Percentiles rank a stretch among this genome's conserved stretches.
Conservation (phyloP, 78 protist species). For the Emiliania huxleyi region DNA sequence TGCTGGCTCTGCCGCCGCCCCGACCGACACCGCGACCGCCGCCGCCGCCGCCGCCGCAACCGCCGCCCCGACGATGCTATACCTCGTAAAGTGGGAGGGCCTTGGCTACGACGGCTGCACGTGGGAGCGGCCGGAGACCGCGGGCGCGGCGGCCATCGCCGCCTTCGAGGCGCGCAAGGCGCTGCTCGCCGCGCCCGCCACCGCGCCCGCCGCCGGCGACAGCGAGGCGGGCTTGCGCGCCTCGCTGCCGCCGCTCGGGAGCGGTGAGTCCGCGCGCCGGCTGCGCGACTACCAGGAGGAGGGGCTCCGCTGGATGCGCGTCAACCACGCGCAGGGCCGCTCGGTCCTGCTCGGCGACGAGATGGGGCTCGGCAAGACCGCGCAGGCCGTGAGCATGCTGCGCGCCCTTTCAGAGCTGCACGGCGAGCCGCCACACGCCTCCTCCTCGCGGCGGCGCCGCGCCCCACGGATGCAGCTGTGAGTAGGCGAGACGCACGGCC, state of each 20-base stretch:
- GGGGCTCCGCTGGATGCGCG: slow-evolving; percentile 46
- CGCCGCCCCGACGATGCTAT: not conserved
- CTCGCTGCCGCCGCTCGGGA: too few relatives aligned
- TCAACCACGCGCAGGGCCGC: slow-evolving; percentile 27
- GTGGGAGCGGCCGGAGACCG: slow-evolving; percentile 76
- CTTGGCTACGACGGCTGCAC: slow-evolving; percentile 76
- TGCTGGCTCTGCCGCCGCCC: not conserved
- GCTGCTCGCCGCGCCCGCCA: too few relatives aligned
- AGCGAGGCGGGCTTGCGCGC: too few relatives aligned
- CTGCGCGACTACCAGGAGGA: slow-evolving; percentile 90
- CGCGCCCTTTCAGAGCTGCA: not conserved
- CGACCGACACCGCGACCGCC: not conserved
- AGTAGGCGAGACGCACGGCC: too few relatives aligned
- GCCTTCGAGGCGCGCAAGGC: too few relatives aligned
- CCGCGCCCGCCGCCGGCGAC: too few relatives aligned
- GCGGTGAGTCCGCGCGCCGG: too few relatives aligned
- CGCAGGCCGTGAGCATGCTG: slow-evolving; percentile 34
- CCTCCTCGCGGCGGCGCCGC: too few relatives aligned
- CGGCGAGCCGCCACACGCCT: too few relatives aligned
- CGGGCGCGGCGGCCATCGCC: too few relatives aligned
- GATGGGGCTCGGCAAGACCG: slow-evolving; percentile 79
- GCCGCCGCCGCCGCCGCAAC: too few relatives aligned
- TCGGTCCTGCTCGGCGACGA: slow-evolving; percentile 61
- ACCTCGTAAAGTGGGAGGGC: slow-evolving; percentile 80
- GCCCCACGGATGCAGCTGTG: too few relatives aligned